These are phyloP conservation scores for Colletotrichum cuscutae DNA, from an alignment of 2,329 filamentous ascomycete genomes.

Conservation along the genomic window DNA sequence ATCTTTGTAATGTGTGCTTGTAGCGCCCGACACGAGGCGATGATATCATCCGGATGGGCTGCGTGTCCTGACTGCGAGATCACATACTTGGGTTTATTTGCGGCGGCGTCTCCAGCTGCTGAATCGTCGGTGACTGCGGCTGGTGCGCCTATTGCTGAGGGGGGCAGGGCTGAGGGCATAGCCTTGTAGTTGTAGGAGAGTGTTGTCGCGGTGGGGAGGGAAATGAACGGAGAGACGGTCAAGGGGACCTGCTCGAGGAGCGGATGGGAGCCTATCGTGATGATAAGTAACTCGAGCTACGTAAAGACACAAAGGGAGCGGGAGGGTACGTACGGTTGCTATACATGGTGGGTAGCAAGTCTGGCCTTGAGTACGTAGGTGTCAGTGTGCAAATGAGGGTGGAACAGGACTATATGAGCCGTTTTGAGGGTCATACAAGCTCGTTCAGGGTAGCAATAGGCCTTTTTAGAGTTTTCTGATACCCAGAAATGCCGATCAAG, in stretches of 20 bases:
- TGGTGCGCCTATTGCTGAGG: conserved; percentile 69
- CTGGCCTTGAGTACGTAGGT: not conserved
- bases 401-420: not conserved
- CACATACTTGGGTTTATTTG: conserved; percentile 74
- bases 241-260: conserved; percentile 92
- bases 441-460: conserved; percentile 1
- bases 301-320: too few relatives aligned
- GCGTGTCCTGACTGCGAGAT: conserved; percentile 81
- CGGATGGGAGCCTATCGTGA: conserved; percentile 76
- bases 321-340: conserved; percentile 43
- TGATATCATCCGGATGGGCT: conserved; percentile 87
- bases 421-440: conserved; percentile 5
- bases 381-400: not conserved
- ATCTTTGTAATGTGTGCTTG: conserved; percentile 79
- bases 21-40: conserved; percentile 82
- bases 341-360: conserved; percentile 36
- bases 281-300: not conserved
- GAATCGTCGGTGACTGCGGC: conserved; percentile 47
- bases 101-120: conserved; percentile 38
- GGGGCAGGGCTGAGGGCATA: conserved; percentile 87
- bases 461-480: not conserved
- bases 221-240: conserved; percentile 93
- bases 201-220: conserved; percentile 87
- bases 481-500: not conserved
- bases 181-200: conserved; percentile 95